Percentiles rank a stretch among this genome's conserved stretches.
Evolutionary conservation across 352 stramenopile genomes (phyloP).

Genomic region (Globisporangium cederbergense): DNA sequence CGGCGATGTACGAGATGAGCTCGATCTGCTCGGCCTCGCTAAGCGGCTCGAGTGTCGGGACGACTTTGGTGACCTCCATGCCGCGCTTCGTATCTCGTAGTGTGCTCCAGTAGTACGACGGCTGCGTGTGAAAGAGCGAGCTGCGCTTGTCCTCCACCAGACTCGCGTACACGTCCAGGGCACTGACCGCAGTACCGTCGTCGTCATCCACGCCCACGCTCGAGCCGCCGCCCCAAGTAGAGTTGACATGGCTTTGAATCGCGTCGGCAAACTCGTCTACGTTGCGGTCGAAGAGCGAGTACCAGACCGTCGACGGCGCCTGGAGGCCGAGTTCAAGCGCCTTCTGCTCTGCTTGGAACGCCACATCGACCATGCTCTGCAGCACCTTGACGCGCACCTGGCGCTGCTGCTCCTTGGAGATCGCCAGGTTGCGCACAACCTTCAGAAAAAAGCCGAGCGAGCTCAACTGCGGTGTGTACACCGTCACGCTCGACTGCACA

Average conservation of each 20-base stretch:
- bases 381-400: conserved; percentile 29
- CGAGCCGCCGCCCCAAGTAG: conserved; percentile 19
- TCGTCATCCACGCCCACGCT: background rate
- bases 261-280: conserved; percentile 56
- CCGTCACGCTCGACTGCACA: conserved; percentile 51
- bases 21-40: conserved; percentile 31
- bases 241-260: conserved; percentile 40
- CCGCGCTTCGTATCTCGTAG: conserved; percentile 24
- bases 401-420: conserved; percentile 20
- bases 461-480: conserved; percentile 50
- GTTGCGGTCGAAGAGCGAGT: conserved; percentile 44
- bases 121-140: conserved; percentile 27
- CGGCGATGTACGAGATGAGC: conserved; percentile 23
- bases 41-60: conserved; percentile 29
- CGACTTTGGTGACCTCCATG: conserved; percentile 24
- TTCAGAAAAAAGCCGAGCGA: conserved; percentile 22
- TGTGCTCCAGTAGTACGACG: conserved; percentile 45
- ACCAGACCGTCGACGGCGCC: conserved; percentile 59
- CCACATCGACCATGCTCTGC: conserved; percentile 28
- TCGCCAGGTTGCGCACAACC: conserved; percentile 17
- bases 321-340: conserved; percentile 42
- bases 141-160: conserved; percentile 21
- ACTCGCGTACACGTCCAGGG: conserved; percentile 33
- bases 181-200: background rate
- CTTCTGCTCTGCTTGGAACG: conserved; percentile 40